phyloP scores from a whole-genome alignment of 352 stramenopile genomes.

The Blastocystis sp. region DNA sequence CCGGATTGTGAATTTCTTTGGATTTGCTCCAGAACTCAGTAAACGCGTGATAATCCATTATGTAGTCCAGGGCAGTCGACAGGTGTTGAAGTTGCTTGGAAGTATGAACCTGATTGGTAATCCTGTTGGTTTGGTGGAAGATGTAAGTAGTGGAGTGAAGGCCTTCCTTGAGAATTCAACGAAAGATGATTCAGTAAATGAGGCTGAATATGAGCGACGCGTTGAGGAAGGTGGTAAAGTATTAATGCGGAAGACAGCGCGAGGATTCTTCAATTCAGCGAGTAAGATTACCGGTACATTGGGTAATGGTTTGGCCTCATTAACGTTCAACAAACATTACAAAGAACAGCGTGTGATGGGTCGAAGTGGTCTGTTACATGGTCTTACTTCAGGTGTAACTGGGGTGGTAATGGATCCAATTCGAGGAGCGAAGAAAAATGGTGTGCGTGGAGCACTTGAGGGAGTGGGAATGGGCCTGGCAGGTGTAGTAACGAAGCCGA shows the following conservation, averaged over 20 bases:
- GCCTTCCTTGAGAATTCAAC: constrained; percentile 86
- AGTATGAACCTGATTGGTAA: constrained; percentile 82
- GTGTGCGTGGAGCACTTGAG: constrained; percentile 72
- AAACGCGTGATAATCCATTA: constrained; percentile 50
- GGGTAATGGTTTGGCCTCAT: constrained; percentile 82
- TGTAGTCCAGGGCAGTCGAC: constrained; percentile 50
- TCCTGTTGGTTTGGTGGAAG: constrained; percentile 82
- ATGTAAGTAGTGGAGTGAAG: constrained; percentile 81
- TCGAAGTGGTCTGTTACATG: constrained; percentile 84
- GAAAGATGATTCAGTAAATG: constrained; percentile 81
- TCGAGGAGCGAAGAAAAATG: constrained; percentile 82
- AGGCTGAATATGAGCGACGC: constrained; percentile 81
- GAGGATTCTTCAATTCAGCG: constrained; percentile 86
- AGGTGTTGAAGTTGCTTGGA: constrained; percentile 72
- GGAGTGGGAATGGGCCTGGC: constrained; percentile 82
- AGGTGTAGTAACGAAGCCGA: constrained; percentile 82
- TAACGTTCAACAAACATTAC: constrained; percentile 85
- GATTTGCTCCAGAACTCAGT: neutral
- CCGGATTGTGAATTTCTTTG: constrained; percentile 35
- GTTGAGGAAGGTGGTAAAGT: constrained; percentile 83
- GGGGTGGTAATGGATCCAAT: constrained; percentile 85
- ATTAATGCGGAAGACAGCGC: constrained; percentile 83
- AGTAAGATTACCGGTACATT: constrained; percentile 87
- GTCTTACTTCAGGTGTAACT: constrained; percentile 82
- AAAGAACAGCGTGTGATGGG: constrained; percentile 80